phyloP scores from a whole-genome alignment of 257 asterid genomes.

The Nicotiana sylvestris region DNA sequence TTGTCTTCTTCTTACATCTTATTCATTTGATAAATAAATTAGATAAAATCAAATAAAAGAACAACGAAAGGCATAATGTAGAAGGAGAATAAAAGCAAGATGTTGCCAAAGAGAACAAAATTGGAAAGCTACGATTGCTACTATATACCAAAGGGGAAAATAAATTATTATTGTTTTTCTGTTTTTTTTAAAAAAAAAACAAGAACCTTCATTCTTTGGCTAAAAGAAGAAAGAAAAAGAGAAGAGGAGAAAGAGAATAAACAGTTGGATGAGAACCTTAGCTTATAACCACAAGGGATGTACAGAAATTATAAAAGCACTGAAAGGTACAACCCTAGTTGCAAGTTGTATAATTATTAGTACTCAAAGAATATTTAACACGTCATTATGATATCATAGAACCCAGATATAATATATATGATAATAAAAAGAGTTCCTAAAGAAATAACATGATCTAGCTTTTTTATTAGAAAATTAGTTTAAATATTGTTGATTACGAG shows the following conservation, averaged over 20 bases:
- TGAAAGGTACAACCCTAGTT: neutral
- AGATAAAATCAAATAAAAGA: neutral
- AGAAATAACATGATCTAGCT: neutral
- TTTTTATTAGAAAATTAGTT: neutral
- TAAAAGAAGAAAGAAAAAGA: neutral
- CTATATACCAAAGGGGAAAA: neutral
- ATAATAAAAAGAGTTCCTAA: neutral
- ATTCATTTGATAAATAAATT: neutral
- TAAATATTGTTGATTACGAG: neutral
- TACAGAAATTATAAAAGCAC: neutral
- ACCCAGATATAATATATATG: neutral
- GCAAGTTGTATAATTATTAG: slow-evolving; percentile 7
- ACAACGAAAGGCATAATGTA: neutral
- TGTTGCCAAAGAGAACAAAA: neutral
- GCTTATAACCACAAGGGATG: neutral
- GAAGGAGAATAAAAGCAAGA: neutral
- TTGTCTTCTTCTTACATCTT: neutral
- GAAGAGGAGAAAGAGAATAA: neutral
- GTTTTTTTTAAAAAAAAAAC: neutral
- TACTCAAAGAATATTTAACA: neutral
- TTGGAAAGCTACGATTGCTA: neutral
- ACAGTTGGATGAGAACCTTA: slow-evolving; percentile 8
- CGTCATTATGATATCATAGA: neutral
- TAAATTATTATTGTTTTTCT: no score
- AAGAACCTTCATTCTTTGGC: neutral